Evolutionary conservation across 305 asterid species (phyloP), one percentile per base, ranked within the genome.

Genomic region (Stenogyne calaminthoides): DNA sequence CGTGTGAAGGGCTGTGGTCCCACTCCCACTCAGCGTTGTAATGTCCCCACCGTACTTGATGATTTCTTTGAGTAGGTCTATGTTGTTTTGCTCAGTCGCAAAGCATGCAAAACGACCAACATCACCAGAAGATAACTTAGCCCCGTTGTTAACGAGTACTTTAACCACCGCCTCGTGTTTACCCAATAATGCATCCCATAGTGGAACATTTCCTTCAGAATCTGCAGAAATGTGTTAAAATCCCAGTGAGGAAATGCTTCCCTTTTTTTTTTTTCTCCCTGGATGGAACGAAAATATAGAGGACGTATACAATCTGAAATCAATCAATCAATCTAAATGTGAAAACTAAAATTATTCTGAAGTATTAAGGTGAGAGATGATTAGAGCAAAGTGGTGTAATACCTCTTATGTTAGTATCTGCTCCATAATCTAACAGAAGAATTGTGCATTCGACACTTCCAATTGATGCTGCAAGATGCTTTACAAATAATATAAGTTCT

Each of bases 161-260:
- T 83, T 85, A 42, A 85, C 76, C 44, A 84, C 81, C 1, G 81
- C 27, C 34, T 88, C 83, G 37, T 89, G 89, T 73, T 81, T 79
- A 55, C 83, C 91, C 72, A 81, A 27, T 49, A 93, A 67, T 63
- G 98, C 97, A 40, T 89, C 90, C 96, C 97, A 87, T 16, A 89
- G 72, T 6, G 98, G 94, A 71, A 91, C 94, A 61, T 77, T 81
- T 56, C 96, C 98, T 72, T 93, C 98, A 5, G 88, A 81, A 86
- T 92, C 95, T 89, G 89, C 82, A 80, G 9, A 57, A 46, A 19
- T n/a, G 7, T 15, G 58, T 14, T 29, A 15, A 27, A 56, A 56
- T 18, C 57, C 9, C 57, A 16, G 9, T 51, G 19, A 51, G 4
- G 57, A 3, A 20, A 51, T 51, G 52, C 9, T 6, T 7, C 51